phyloP scores from a whole-genome alignment of 2,329 filamentous ascomycete genomes.

The Mariannaea elegans region DNA sequence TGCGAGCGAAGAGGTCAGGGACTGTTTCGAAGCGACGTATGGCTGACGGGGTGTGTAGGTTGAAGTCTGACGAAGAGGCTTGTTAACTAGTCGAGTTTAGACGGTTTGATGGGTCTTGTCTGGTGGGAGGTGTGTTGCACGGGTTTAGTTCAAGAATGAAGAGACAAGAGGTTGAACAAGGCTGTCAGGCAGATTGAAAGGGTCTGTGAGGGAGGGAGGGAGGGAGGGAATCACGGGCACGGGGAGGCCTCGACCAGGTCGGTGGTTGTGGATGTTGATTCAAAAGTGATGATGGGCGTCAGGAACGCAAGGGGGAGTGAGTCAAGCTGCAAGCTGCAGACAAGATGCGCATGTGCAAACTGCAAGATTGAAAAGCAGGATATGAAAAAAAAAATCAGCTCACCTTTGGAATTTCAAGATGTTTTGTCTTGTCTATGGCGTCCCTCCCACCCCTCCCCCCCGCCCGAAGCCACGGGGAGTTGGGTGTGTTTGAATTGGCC shows the following conservation, averaged over 20 bases:
- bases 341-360: not conserved
- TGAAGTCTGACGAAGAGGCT: not conserved
- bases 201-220: not conserved
- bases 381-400: not conserved
- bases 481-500: not conserved
- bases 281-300: not conserved
- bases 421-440: not conserved
- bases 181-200: conserved; percentile 5
- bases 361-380: too few relatives aligned
- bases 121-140: not conserved
- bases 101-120: not conserved
- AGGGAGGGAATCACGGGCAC: too few relatives aligned
- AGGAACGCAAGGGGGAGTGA: not conserved
- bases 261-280: not conserved
- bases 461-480: not conserved
- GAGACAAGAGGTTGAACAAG: not conserved
- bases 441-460: not conserved
- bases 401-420: not conserved
- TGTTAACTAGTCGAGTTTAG: not conserved
- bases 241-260: not conserved
- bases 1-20: too few relatives aligned
- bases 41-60: not conserved
- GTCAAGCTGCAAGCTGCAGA: not conserved
- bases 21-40: too few relatives aligned
- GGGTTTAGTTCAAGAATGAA: not conserved